Evolutionary conservation across 2,329 filamentous ascomycete genomes (phyloP).

Genomic region (Penicillium thymicola): DNA sequence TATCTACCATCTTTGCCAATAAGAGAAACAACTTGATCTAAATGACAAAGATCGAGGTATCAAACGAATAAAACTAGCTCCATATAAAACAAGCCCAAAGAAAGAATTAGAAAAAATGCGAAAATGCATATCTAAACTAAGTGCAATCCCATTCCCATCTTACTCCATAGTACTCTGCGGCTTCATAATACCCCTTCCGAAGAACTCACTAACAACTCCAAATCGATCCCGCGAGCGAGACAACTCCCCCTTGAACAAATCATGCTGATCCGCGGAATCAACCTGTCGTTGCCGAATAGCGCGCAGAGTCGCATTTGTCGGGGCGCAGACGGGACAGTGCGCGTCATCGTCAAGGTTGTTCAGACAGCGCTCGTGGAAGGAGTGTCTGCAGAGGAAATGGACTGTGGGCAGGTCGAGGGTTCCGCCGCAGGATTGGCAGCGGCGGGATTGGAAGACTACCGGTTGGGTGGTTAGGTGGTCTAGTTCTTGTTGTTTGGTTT

Average conservation of each 20-base stretch:
- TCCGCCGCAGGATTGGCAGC: conserved; percentile 77
- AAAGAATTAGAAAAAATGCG: neutral
- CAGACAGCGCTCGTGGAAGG: conserved; percentile 89
- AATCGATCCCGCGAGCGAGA: conserved; percentile 77
- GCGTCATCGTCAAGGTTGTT: conserved; percentile 62
- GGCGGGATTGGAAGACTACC: conserved; percentile 82
- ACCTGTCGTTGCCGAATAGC: conserved; percentile 83
- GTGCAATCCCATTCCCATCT: neutral
- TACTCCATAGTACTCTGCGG: conserved; percentile 36
- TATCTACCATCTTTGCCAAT: neutral
- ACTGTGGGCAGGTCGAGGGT: conserved; percentile 83
- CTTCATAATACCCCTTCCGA: conserved; percentile 86
- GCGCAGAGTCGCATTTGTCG: conserved; percentile 80
- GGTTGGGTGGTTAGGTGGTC: conserved; percentile 74
- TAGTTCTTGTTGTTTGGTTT: conserved; percentile 74
- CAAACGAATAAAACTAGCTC: neutral
- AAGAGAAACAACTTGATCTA: conserved; percentile 4
- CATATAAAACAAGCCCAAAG: neutral
- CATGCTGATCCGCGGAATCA: conserved; percentile 81
- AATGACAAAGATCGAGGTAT: conserved; percentile 10
- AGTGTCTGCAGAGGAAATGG: conserved; percentile 96
- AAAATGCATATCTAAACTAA: conserved; percentile 5
- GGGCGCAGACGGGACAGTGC: conserved; percentile 83
- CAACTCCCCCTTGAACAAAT: conserved; percentile 80
- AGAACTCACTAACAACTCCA: conserved; percentile 90